phyloP scores from a whole-genome alignment of 1,284 basidiomycete genomes.

The Puccinia horiana region DNA sequence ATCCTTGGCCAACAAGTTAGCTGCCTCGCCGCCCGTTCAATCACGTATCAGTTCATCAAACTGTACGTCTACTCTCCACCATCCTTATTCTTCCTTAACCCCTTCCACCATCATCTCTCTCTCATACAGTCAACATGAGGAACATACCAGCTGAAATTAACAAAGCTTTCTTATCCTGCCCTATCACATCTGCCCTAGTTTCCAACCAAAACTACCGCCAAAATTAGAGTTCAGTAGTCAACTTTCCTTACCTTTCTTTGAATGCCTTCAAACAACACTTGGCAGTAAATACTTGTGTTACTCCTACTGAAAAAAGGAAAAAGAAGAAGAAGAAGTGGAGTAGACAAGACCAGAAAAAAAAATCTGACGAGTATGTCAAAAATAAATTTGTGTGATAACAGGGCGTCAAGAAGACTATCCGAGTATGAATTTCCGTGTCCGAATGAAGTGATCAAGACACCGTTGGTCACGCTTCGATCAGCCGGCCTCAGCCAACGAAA shows the following conservation, averaged over 20 bases:
- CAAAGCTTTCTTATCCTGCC: neutral
- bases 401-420: slow-evolving; percentile 71
- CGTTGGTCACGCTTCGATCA: slow-evolving; percentile 61
- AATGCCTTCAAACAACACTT: no score
- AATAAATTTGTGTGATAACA: neutral
- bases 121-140: no score
- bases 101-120: no score
- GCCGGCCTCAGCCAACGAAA: slow-evolving; percentile 78
- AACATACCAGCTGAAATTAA: neutral
- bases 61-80: slow-evolving; percentile 56
- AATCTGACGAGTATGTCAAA: no score
- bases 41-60: slow-evolving; percentile 77
- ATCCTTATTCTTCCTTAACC: neutral
- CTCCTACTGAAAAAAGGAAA: no score
- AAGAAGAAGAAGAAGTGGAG: no score
- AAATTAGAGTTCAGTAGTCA: slow-evolving; percentile 29
- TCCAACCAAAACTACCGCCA: slow-evolving; percentile 51
- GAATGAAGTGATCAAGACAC: slow-evolving; percentile 54
- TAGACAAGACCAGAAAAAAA: no score
- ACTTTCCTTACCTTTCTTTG: neutral
- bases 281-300: no score
- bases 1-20: slow-evolving; percentile 76
- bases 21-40: slow-evolving; percentile 82
- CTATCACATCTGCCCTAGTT: slow-evolving; percentile 52
- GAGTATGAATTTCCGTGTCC: slow-evolving; percentile 68